Conservation (phyloP, 768 basidiomycete species). For the Boletellus ananiceps region DNA sequence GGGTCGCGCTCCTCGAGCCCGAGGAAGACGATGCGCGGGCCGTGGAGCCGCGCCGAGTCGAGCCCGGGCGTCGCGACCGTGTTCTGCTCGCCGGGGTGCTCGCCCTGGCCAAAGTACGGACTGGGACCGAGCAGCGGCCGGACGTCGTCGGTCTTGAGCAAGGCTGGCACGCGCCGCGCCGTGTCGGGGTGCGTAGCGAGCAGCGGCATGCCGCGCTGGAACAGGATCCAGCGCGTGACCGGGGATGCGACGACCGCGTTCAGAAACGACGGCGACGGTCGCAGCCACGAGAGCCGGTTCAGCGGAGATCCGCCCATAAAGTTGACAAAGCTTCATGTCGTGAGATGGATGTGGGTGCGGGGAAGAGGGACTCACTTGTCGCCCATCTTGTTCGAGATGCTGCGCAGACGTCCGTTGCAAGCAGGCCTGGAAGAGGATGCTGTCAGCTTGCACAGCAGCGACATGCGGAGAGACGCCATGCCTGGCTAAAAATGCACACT, state of each 20-base stretch:
- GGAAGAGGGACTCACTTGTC: constrained; percentile 25
- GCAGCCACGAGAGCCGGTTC: constrained; percentile 80
- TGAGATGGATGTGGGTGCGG: neutral
- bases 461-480: neutral
- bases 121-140: constrained; percentile 58
- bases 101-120: constrained; percentile 69
- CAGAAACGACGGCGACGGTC: constrained; percentile 69
- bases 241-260: constrained; percentile 60
- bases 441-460: constrained; percentile 7
- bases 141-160: constrained; percentile 59
- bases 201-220: constrained; percentile 70
- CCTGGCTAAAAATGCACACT: too few relatives aligned
- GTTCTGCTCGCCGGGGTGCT: constrained; percentile 36
- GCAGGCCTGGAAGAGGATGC: neutral
- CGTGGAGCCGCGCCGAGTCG: constrained; percentile 57
- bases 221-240: constrained; percentile 71
- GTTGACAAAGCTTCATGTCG: constrained; percentile 38
- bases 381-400: constrained; percentile 21
- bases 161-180: constrained; percentile 41
- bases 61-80: constrained; percentile 30
- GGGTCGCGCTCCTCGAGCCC: constrained; percentile 63
- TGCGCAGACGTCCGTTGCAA: neutral
- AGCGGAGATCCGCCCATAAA: constrained; percentile 63
- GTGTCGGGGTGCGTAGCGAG: constrained; percentile 34
- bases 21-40: constrained; percentile 68